Percentiles rank a stretch among this genome's conserved stretches.
phyloP scores from a whole-genome alignment of 169 alveolate genomes.

The Cryptosporidium ubiquitum region DNA sequence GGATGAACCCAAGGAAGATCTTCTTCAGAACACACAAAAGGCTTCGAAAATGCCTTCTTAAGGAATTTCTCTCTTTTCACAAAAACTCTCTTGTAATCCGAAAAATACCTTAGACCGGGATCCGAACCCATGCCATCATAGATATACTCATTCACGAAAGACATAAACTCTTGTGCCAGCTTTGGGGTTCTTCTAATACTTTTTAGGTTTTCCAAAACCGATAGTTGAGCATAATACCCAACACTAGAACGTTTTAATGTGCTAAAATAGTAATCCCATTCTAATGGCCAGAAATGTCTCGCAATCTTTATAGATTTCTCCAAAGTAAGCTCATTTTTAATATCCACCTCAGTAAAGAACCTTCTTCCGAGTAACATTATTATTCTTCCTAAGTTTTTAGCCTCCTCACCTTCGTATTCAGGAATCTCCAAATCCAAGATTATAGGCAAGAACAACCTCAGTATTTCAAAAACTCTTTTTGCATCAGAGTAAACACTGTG shows the following conservation, averaged over 20 bases:
- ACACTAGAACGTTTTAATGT: not conserved
- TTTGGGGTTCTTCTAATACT: not conserved
- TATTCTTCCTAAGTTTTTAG: not conserved
- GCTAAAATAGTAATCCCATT: not conserved
- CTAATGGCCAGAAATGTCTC: slow-evolving; percentile 5
- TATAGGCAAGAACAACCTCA: not conserved
- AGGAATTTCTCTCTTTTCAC: not conserved
- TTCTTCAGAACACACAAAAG: slow-evolving; percentile 18
- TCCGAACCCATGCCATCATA: not conserved
- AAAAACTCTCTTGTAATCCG: not conserved
- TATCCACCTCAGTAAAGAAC: not conserved
- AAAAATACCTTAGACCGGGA: not conserved
- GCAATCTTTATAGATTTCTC: not conserved
- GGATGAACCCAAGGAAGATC: slow-evolving; percentile 30
- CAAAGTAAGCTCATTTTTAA: not conserved
- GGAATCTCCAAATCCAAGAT: slow-evolving; percentile 7
- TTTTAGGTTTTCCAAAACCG: not conserved
- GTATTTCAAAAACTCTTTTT: not conserved
- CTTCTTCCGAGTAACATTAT: not conserved
- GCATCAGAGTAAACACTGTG: not conserved
- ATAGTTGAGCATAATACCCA: not conserved
- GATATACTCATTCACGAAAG: not conserved
- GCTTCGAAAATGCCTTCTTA: slow-evolving; percentile 8
- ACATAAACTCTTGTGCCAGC: slow-evolving; percentile 5
- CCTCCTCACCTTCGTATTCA: not conserved